Conservation (phyloP, 495 filamentous ascomycete genomes). For the Stereocaulon alpinum region DNA sequence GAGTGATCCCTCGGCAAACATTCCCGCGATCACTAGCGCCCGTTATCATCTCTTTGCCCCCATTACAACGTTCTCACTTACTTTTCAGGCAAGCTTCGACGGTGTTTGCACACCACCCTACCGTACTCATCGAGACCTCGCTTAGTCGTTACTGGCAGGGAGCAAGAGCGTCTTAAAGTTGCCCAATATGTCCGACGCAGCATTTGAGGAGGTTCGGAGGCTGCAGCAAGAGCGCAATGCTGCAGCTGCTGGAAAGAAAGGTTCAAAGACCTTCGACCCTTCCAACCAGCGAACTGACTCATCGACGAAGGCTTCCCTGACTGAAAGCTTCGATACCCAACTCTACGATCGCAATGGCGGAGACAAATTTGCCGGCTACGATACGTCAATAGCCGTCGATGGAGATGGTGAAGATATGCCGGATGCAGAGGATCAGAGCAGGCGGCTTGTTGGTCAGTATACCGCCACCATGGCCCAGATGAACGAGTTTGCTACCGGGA, state of each 20-base stretch:
- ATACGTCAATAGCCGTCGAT: constrained; percentile 72
- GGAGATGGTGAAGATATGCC: constrained; percentile 74
- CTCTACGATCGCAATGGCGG: constrained; percentile 75
- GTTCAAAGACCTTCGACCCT: constrained; percentile 77
- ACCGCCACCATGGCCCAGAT: constrained; percentile 85
- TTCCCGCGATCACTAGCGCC: no score
- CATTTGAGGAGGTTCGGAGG: constrained; percentile 72
- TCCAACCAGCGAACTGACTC: constrained; percentile 79
- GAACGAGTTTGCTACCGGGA: constrained; percentile 83
- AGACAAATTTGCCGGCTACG: constrained; percentile 86
- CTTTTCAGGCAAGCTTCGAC: background rate
- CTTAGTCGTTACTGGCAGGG: background rate
- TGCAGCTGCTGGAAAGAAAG: constrained; percentile 68
- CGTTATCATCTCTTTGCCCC: no score
- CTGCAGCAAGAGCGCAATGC: constrained; percentile 91
- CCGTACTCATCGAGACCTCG: background rate
- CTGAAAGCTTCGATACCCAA: constrained; percentile 85
- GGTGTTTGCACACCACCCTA: background rate
- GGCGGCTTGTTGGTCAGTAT: constrained; percentile 89
- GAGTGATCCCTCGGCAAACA: no score
- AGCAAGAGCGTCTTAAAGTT: background rate
- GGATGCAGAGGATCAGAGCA: constrained; percentile 64
- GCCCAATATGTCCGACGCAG: constrained; percentile 35
- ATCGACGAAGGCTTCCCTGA: constrained; percentile 90
- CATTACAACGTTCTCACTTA: background rate